phyloP scores from a whole-genome alignment of 2,329 filamentous ascomycete species.

The Camptophora hylomeconis region DNA sequence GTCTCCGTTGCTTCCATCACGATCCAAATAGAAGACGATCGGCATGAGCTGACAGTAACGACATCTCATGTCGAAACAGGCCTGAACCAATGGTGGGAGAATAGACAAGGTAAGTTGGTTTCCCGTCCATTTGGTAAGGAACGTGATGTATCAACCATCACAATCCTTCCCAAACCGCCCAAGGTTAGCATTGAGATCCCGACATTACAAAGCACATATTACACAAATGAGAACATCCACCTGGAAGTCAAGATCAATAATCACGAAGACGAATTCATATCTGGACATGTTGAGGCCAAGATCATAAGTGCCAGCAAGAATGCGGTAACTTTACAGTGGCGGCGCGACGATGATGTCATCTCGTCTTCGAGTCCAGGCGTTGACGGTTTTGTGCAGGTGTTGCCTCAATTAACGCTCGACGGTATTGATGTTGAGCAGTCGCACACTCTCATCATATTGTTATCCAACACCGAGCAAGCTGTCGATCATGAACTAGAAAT shows the following conservation, averaged over 20 bases:
- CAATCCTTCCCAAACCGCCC: slow-evolving; percentile 75
- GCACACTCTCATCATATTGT: slow-evolving; percentile 27
- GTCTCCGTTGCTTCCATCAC: slow-evolving; percentile 52
- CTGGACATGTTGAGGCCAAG: slow-evolving; percentile 55
- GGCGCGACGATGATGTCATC: slow-evolving; percentile 18
- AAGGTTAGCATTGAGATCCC: slow-evolving; percentile 68
- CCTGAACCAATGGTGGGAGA: slow-evolving; percentile 30
- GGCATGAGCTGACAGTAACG: slow-evolving; percentile 55
- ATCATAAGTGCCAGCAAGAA: slow-evolving; percentile 46
- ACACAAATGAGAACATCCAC: slow-evolving; percentile 64
- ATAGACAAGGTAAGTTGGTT: slow-evolving; percentile 22
- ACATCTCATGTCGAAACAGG: too few relatives aligned
- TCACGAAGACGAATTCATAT: slow-evolving; percentile 63
- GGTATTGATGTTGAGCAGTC: slow-evolving; percentile 19
- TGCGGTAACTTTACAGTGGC: slow-evolving; percentile 34
- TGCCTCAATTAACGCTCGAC: slow-evolving; percentile 3
- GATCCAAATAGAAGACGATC: slow-evolving; percentile 48
- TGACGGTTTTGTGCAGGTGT: slow-evolving; percentile 14
- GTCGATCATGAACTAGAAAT: slow-evolving; percentile 56
- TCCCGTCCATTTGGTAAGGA: slow-evolving; percentile 30
- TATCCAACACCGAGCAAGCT: slow-evolving; percentile 40
- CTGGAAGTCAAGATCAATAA: slow-evolving; percentile 63
- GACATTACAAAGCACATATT: slow-evolving; percentile 58
- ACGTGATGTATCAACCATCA: slow-evolving; percentile 43
- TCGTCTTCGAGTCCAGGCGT: slow-evolving; percentile 5